Conservation (phyloP, 768 basidiomycete genomes). For the Leccinum truebloodii region DNA sequence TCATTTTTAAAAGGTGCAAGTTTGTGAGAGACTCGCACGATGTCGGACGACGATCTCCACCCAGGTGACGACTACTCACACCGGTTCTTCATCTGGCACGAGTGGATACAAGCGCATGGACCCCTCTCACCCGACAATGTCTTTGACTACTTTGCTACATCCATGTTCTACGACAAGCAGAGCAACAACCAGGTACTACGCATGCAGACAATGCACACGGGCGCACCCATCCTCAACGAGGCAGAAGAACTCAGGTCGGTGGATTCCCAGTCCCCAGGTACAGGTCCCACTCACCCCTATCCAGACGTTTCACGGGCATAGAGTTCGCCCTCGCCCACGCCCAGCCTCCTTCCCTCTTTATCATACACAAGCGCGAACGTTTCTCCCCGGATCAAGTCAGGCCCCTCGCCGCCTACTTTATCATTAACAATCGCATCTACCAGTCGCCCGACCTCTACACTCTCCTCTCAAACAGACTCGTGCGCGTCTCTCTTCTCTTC, state of each 20-base stretch:
- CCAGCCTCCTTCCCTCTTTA: slow-evolving; percentile 77
- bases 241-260: slow-evolving; percentile 75
- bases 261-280: not conserved
- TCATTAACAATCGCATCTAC: slow-evolving; percentile 88
- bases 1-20: not conserved
- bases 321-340: slow-evolving; percentile 87
- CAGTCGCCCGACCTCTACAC: slow-evolving; percentile 85
- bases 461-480: slow-evolving; percentile 81
- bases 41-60: slow-evolving; percentile 66
- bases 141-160: slow-evolving; percentile 86
- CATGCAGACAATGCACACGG: slow-evolving; percentile 92
- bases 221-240: slow-evolving; percentile 74
- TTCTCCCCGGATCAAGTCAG: slow-evolving; percentile 80
- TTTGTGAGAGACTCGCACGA: slow-evolving; percentile 2
- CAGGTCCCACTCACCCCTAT: slow-evolving; percentile 5
- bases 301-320: slow-evolving; percentile 81
- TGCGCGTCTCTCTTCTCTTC: slow-evolving; percentile 34
- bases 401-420: slow-evolving; percentile 82
- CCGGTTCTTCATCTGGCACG: slow-evolving; percentile 88
- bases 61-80: slow-evolving; percentile 81
- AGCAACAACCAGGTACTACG: slow-evolving; percentile 90
- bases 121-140: slow-evolving; percentile 76
- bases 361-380: slow-evolving; percentile 88
- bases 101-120: slow-evolving; percentile 87
- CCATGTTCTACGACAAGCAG: slow-evolving; percentile 94